Evolutionary conservation across 2,329 filamentous ascomycete species (phyloP).

Genomic region (Neurospora sp.): DNA sequence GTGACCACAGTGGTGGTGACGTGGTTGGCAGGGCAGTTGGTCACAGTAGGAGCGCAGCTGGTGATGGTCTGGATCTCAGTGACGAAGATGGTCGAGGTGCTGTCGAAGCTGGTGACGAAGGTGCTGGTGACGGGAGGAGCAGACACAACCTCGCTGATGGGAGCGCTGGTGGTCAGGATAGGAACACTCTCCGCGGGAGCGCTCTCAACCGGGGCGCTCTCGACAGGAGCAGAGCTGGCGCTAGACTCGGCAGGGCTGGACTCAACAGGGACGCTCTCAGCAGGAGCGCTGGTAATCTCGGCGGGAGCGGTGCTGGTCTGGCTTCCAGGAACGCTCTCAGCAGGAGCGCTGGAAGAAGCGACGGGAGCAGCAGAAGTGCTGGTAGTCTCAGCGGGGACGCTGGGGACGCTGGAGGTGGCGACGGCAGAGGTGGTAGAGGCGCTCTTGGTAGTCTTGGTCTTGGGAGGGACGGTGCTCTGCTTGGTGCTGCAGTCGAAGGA

Average conservation of each 20-base stretch:
- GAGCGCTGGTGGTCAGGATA: constrained; percentile 30
- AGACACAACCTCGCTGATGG: constrained; percentile 33
- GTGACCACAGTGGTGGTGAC: constrained; percentile 38
- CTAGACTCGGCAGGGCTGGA: too few species aligned
- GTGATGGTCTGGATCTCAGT: constrained; percentile 32
- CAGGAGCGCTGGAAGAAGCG: constrained; percentile 2
- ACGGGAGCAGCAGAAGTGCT: constrained; percentile 10
- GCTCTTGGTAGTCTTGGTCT: constrained; percentile 11
- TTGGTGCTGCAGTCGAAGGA: constrained; percentile 58
- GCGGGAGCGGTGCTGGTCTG: constrained; percentile 19
- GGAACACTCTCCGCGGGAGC: constrained; percentile 30
- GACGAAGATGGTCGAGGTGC: constrained; percentile 19
- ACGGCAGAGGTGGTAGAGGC: constrained; percentile 11
- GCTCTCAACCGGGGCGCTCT: constrained; percentile 17
- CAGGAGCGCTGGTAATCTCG: neutral
- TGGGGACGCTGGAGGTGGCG: constrained; percentile 19
- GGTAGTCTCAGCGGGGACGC: constrained; percentile 1
- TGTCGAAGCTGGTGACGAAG: constrained; percentile 23
- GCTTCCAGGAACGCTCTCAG: constrained; percentile 6
- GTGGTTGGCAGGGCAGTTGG: constrained; percentile 22
- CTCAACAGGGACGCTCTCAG: constrained; percentile 4
- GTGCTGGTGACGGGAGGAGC: constrained; percentile 36
- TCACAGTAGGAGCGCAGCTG: constrained; percentile 39
- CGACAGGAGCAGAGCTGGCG: constrained; percentile 30
- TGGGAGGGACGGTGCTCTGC: constrained; percentile 22